Percentiles rank a stretch among this genome's conserved stretches.
These are phyloP conservation scores for Serpula lacrymans DNA, from an alignment of 768 basidiomycete species.

Conservation along the genomic window DNA sequence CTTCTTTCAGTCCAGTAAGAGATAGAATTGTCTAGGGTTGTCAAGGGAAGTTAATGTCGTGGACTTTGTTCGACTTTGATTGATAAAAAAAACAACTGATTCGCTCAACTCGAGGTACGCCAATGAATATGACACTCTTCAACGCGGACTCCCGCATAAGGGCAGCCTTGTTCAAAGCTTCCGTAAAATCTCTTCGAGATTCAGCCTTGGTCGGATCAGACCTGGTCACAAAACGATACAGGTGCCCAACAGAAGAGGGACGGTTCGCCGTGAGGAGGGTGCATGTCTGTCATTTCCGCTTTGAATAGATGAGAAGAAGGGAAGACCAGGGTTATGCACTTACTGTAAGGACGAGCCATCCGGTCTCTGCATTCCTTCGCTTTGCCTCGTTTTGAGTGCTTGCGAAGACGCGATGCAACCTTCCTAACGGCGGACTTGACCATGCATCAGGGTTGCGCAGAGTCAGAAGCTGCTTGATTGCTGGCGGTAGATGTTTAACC, in stretches of 20 bases:
- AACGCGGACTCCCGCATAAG: conserved; percentile 86
- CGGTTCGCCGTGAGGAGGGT: conserved; percentile 80
- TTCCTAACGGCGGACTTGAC: conserved; percentile 51
- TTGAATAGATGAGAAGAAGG: conserved; percentile 23
- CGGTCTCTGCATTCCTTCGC: conserved; percentile 62
- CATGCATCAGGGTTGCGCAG: conserved; percentile 61
- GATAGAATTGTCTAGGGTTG: conserved; percentile 83
- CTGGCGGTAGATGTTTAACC: conserved; percentile 52
- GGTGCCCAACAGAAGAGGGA: conserved; percentile 71
- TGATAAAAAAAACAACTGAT: conserved; percentile 25
- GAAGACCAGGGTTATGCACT: conserved; percentile 20
- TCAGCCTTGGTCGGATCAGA: conserved; percentile 35
- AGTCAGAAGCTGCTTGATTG: conserved; percentile 70
- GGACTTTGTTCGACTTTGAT: no score
- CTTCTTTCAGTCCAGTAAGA: conserved; percentile 71
- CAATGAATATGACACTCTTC: conserved; percentile 88
- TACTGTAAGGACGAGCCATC: conserved; percentile 80
- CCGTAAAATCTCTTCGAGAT: conserved; percentile 44
- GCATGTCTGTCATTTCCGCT: conserved; percentile 59
- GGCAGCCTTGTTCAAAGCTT: conserved; percentile 70
- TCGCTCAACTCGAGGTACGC: conserved; percentile 82
- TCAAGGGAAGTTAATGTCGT: no score
- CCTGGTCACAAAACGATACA: conserved; percentile 76
- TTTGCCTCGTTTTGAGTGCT: conserved; percentile 66
- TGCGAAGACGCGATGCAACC: conserved; percentile 53